Conservation (phyloP, 495 filamentous ascomycete genomes). For the Staphylotrichum longicolle region DNA sequence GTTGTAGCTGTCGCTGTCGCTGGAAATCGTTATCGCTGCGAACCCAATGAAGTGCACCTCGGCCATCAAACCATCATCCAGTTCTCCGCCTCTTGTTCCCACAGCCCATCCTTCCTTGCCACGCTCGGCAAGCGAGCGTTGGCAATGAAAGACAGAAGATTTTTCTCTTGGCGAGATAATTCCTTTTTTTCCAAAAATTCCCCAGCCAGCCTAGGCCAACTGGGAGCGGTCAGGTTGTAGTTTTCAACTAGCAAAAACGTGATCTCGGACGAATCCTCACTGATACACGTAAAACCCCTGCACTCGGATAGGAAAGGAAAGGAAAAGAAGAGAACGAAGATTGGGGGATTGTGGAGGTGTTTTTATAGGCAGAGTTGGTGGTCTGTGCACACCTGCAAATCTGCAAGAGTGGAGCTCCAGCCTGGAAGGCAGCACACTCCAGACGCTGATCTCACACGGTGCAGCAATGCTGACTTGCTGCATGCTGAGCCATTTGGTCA, state of each 20-base stretch:
- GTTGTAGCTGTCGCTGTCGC: background rate
- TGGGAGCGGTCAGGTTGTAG: constrained; percentile 52
- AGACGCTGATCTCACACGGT: no score
- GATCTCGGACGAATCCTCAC: constrained; percentile 57
- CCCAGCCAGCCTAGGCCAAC: constrained; percentile 31
- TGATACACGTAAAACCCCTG: constrained; percentile 51
- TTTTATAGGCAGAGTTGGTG: constrained; percentile 23
- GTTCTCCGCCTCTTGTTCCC: background rate
- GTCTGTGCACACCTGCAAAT: constrained; percentile 31
- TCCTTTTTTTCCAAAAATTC: constrained; percentile 35
- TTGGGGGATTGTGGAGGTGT: background rate
- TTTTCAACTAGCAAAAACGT: constrained; percentile 60
- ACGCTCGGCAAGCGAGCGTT: constrained; percentile 28
- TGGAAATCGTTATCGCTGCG: no score
- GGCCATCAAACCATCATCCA: background rate
- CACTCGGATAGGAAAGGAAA: constrained; percentile 38
- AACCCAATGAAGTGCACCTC: background rate
- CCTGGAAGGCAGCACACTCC: background rate
- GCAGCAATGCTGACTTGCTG: no score
- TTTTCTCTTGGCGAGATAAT: constrained; percentile 13
- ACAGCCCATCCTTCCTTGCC: constrained; percentile 30
- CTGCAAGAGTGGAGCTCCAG: background rate
- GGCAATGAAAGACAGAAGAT: constrained; percentile 32
- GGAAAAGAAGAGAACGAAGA: constrained; percentile 21
- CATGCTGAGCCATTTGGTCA: no score